A percentile compares a stretch with the other conserved stretches of the same genome.
These are phyloP conservation scores for Malus sylvestris DNA, from an alignment of 306 rosid species.

Conservation along the genomic window DNA sequence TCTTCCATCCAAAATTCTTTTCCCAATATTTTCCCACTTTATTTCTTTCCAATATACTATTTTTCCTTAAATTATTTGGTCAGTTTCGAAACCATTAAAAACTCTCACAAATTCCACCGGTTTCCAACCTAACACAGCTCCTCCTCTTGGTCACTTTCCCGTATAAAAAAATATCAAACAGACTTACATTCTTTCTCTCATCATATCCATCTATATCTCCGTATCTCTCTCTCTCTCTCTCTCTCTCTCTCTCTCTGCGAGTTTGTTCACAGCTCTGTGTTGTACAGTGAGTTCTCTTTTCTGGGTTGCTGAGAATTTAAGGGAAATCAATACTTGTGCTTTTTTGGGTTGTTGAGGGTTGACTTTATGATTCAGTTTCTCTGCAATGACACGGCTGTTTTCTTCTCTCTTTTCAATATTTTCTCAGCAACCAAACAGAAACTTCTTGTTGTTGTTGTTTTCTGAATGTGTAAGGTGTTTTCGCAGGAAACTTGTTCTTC, in stretches of 20 bases:
- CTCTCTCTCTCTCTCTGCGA: not conserved
- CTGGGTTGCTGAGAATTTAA: constrained; percentile 27
- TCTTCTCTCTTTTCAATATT: not conserved
- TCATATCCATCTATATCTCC: not conserved
- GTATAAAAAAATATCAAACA: constrained; percentile 1
- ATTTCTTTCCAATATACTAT: not conserved
- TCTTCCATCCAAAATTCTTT: constrained; percentile 11
- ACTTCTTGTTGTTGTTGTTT: not conserved
- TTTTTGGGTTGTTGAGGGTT: constrained; percentile 15
- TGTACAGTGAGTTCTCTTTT: not conserved
- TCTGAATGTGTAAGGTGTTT: not conserved
- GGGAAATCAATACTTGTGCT: constrained; percentile 16
- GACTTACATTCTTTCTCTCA: not conserved
- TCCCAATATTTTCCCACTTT: not conserved
- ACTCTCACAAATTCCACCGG: constrained; percentile 43
- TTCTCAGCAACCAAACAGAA: constrained; percentile 24
- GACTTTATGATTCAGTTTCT: constrained; percentile 13
- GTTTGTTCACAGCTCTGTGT: not conserved
- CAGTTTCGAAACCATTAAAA: constrained; percentile 40
- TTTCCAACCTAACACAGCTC: constrained; percentile 44
- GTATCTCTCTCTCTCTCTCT: not conserved
- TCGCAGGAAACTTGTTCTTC: constrained; percentile 14
- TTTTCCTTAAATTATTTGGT: not conserved
- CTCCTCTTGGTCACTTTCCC: not conserved
- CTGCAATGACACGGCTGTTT: not conserved